phyloP scores from a whole-genome alignment of 805 yeast species.

The Yarrowia sp. region DNA sequence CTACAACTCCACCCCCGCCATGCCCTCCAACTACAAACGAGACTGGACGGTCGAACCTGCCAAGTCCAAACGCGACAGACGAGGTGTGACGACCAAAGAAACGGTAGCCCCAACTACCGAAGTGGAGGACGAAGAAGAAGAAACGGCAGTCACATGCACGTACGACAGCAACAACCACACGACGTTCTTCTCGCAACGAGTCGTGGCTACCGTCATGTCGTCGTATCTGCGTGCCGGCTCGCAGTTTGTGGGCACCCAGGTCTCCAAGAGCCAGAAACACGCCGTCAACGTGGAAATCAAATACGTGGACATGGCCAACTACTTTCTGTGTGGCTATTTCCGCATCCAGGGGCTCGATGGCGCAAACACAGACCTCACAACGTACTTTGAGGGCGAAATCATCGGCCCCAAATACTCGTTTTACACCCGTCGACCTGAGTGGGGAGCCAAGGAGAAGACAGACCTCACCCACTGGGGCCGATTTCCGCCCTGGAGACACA shows the following conservation, averaged over 20 bases:
- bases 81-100: neutral
- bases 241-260: slow-evolving; percentile 63
- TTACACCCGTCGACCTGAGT: slow-evolving; percentile 52
- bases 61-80: neutral
- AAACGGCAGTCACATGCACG: neutral
- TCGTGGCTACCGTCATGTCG: slow-evolving; percentile 28
- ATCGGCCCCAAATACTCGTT: slow-evolving; percentile 59
- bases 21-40: slow-evolving; percentile 18
- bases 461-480: slow-evolving; percentile 68
- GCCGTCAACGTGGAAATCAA: slow-evolving; percentile 67
- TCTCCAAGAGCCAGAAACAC: slow-evolving; percentile 60
- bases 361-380: slow-evolving; percentile 59
- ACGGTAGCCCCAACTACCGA: no score
- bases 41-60: neutral
- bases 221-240: slow-evolving; percentile 61
- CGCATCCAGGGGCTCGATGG: slow-evolving; percentile 61
- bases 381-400: slow-evolving; percentile 70
- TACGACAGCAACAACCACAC: slow-evolving; percentile 18
- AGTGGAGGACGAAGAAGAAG: neutral
- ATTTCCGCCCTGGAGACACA: slow-evolving; percentile 46
- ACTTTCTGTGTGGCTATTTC: slow-evolving; percentile 56
- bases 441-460: slow-evolving; percentile 60
- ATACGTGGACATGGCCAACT: slow-evolving; percentile 58
- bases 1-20: no score
- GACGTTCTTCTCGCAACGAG: slow-evolving; percentile 3